phyloP scores from a whole-genome alignment of 2,329 filamentous ascomycete genomes.

The Arthrobotrys musiformis region DNA sequence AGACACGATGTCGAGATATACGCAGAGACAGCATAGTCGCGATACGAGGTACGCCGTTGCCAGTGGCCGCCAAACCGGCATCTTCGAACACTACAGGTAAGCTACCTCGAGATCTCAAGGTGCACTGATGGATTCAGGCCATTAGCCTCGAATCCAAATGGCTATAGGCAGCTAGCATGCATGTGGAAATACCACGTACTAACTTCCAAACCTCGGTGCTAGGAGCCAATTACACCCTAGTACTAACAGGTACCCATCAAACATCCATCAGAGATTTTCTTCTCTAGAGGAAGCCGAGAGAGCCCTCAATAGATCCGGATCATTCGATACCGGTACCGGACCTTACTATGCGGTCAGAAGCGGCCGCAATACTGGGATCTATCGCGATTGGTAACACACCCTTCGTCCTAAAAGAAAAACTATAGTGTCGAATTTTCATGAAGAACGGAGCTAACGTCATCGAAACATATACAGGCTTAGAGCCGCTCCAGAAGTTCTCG shows the following conservation, averaged over 20 bases:
- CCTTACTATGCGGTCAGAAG: slow-evolving; percentile 22
- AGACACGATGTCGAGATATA: not conserved
- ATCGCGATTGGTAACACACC: not conserved
- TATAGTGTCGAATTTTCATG: too few species aligned
- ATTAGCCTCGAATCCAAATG: too few species aligned
- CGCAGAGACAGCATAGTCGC: not conserved
- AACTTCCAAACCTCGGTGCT: not conserved
- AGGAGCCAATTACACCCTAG: slow-evolving; percentile 26
- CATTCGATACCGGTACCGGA: not conserved
- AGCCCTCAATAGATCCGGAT: not conserved
- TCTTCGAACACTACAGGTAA: slow-evolving; percentile 28
- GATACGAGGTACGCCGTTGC: slow-evolving; percentile 27
- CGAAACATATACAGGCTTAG: not conserved
- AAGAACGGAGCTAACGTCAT: not conserved
- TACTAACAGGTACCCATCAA: slow-evolving; percentile 11
- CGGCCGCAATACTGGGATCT: slow-evolving; percentile 18
- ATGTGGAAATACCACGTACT: too few species aligned
- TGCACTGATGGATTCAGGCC: too few species aligned
- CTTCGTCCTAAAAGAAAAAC: too few species aligned
- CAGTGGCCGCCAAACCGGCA: slow-evolving; percentile 5
- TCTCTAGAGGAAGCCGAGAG: slow-evolving; percentile 23
- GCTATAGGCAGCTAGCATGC: too few species aligned
- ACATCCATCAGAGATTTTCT: slow-evolving; percentile 25
- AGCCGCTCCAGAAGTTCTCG: slow-evolving; percentile 25
- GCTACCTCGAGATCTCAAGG: too few species aligned